Evolutionary conservation across 164 flowering plant species (phyloP), one percentile per base, ranked within the genome.

Genomic region (Umbellularia californica): DNA sequence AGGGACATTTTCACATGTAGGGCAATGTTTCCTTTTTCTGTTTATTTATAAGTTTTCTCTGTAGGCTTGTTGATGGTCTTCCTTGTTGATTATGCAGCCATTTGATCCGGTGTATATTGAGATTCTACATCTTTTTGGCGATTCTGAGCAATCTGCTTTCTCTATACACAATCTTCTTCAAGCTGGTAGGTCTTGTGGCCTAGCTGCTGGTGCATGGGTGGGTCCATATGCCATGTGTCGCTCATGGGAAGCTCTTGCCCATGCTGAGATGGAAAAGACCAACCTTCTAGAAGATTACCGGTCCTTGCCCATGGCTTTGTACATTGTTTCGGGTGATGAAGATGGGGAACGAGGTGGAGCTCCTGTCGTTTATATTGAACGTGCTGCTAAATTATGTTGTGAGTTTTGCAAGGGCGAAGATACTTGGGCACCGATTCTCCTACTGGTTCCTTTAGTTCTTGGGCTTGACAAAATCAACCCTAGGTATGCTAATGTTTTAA

Each of bases 271-370:
- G 60, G 85, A 86, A 72, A 79, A 76, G 52, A 70, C 60, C 68
- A 75, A 82, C 65, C 55, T 65, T 76, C 87, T 62, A 19, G 68
- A 60, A 14, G 72, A 50, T 47, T 60, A 71, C 58, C 77, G 72
- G 68, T 78, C 86, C 72, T 81, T 92, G 72, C 82, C 94, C 17
- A 90, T 95, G 93, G 89, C 89, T 72, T 52, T 95, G 75, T 90
- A 95, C 81, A 79, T 93, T 72, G 99, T 95, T 79, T 95, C 99
- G 83, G 99, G 98, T 74, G 96, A 92, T 85, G 98, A 90, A 88
- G 90, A 95, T 86, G 99, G 98, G 23, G 98, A 93, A 81, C 80
- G 94, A 69, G 99, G 99, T 79, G 99, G 99, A 74, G 99, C 99
- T 65, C 99, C 99, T 35, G 92, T 90, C 81, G 78, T 93, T 17